Base-by-base conservation (phyloP, 2,329 filamentous ascomycete species). In the Teratosphaeria nubilosa region DNA sequence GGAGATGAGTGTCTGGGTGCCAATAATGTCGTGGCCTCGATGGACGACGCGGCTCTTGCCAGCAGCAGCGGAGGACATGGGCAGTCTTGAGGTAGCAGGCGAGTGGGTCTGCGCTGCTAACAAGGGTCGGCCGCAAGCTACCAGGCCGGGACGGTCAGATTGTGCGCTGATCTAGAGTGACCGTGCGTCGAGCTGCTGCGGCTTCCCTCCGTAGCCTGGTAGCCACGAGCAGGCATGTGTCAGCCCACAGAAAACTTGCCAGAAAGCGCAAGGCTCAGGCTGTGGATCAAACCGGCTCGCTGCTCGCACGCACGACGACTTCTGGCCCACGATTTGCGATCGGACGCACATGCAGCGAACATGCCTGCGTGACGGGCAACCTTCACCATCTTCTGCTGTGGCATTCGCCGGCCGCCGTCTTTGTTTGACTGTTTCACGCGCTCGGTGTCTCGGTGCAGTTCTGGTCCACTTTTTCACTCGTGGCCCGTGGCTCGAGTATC, bases 91-190 rank as follows among this genome's bases (percentile, higher is more conserved):
- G 31, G 53, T 54, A 30, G 27, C 22, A 53, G 25, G 20, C 51
- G 30, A 54, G 30, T 41, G 53, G 53, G 53, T 54, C 53, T 24
- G 53, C 13, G 31, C 31, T n/a, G 53, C 53, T 22, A 22, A 54
- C 53, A 37, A 54, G 53, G 53, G 30, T 54, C 14, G 31, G 30
- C 53, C 13, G 4, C 53, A 41, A 37, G 53, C 53, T 54, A 54
- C 30, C 53, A 32, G n/a, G 53, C 53, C 31, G 27, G 16, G 53
- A 32, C 30, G 16, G 27, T 54, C 53, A 54, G 30, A 54, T 22
- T 54, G 52, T 54, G 52, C 30, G 52, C 52, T 32, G 52, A 54
- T 54, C 52, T 54, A 54, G 52, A 10, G 31, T 54, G 41, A 48
- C 53, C 53, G 53, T 54, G 53, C 53, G 53, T 22, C 5, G 25